Base-by-base conservation (phyloP, 176 grass and related monocot genomes). In the Hyparrhenia diplandra region DNA sequence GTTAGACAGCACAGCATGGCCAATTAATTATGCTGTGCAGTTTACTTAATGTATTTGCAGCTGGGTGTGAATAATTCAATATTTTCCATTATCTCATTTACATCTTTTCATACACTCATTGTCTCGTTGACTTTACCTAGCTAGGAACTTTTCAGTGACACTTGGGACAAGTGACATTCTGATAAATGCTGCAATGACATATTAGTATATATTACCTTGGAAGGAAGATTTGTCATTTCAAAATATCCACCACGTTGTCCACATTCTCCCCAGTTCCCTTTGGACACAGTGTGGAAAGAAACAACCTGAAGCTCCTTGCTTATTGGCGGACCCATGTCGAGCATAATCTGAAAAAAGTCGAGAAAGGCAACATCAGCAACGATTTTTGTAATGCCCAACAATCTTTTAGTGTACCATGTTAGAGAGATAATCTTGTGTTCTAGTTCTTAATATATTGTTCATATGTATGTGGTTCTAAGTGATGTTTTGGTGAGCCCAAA, bases 241-340 rank as follows among this genome's bases (percentile, higher is more conserved):
- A 99, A 99, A 78, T 99, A 99, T 69, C 97, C 93, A n/a, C 97
- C 97, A 85, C 97, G 97, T 70, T 96, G 97, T 63, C 97, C 97
- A 83, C 97, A 99, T 72, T 99, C 97, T 21, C 97, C 97, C 97
- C 97, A 99, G 49, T 90, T 93, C 66, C 97, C 97, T 87, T 99
- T 99, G 17, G 97, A 99, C 63, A 99, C 97, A 25, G 97, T 99
- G 82, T 99, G 97, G 85, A 95, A 99, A 58, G 96, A 99, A 74
- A 99, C 76, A 63, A 99, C 80, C 68, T 99, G 96, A 69, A 99
- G 89, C 54, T 91, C 96, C 83, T 87, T 99, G 85, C 89, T 88
- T 34, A 91, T 51, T 73, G 93, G 96, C 70, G 29, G 72, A 71
- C 96, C 93, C 82, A 99, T 85, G 85, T 95, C 93, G 9, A 95